Evolutionary conservation across 352 stramenopile genomes (phyloP).

Genomic region (Peronospora destructor): DNA sequence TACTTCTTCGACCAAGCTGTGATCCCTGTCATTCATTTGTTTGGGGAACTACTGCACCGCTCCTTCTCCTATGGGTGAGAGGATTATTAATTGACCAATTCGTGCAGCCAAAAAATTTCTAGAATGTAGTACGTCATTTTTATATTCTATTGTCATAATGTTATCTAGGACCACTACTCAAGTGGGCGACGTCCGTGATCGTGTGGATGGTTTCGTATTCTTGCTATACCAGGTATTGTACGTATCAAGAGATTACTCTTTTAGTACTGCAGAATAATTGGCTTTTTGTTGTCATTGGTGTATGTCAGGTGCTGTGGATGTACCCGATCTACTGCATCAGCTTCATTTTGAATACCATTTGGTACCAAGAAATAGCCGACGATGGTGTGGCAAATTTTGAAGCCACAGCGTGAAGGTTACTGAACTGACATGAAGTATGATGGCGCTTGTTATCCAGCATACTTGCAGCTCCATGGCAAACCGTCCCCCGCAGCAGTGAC

Average conservation of each 20-base stretch:
- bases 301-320: slow-evolving; percentile 70
- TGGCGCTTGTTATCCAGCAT: slow-evolving; percentile 34
- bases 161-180: slow-evolving; percentile 33
- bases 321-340: slow-evolving; percentile 89
- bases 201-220: slow-evolving; percentile 80
- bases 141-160: not conserved
- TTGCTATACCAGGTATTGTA: slow-evolving; percentile 67
- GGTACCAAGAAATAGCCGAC: slow-evolving; percentile 87
- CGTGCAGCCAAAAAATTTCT: not conserved
- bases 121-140: not conserved
- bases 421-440: not conserved
- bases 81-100: not conserved
- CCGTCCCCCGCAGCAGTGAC: slow-evolving; percentile 63
- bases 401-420: not conserved
- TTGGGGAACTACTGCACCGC: slow-evolving; percentile 72
- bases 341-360: slow-evolving; percentile 89
- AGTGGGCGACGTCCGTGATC: slow-evolving; percentile 67
- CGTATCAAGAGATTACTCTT: not conserved
- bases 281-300: not conserved
- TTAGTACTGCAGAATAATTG: not conserved
- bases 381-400: slow-evolving; percentile 42
- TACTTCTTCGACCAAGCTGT: slow-evolving; percentile 84
- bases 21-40: slow-evolving; percentile 84
- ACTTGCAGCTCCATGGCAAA: slow-evolving; percentile 76
- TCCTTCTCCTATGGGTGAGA: slow-evolving; percentile 56